These are phyloP conservation scores for Acanthamoeba triangularis DNA, from an alignment of 208 protist genomes.

Conservation along the genomic window DNA sequence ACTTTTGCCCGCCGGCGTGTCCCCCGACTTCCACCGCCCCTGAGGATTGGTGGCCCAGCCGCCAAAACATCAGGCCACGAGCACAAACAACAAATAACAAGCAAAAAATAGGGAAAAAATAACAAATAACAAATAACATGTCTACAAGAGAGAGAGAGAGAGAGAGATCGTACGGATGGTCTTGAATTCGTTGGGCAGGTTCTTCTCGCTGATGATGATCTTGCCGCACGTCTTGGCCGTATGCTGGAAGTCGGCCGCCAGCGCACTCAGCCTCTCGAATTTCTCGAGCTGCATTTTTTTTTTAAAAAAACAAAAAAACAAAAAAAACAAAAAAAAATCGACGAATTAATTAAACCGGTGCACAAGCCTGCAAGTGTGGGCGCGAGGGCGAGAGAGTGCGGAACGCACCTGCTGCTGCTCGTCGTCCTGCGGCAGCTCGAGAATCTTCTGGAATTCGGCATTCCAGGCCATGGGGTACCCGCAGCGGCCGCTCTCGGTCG, in stretches of 20 bases:
- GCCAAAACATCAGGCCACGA: neutral
- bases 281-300: slow-evolving; percentile 45
- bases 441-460: slow-evolving; percentile 8
- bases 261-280: neutral
- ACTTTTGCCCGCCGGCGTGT: slow-evolving; percentile 73
- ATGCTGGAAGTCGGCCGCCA: slow-evolving; percentile 46
- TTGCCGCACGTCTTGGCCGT: slow-evolving; percentile 29
- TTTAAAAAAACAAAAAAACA: neutral
- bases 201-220: slow-evolving; percentile 77
- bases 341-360: too few species aligned
- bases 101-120: too few species aligned
- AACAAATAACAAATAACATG: neutral
- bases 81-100: too few species aligned
- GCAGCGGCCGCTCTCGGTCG: neutral
- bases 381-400: too few species aligned
- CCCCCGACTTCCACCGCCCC: slow-evolving; percentile 19
- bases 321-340: neutral
- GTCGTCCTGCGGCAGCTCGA: slow-evolving; percentile 32
- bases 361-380: too few species aligned
- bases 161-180: neutral
- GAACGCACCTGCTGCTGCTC: neutral
- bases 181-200: slow-evolving; percentile 51
- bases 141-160: too few species aligned
- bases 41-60: neutral
- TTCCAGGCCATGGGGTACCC: slow-evolving; percentile 39